Evolutionary conservation across 2,329 filamentous ascomycete genomes (phyloP), one percentile per base, ranked within the genome.

Genomic region (Dothideomycetes sp.): DNA sequence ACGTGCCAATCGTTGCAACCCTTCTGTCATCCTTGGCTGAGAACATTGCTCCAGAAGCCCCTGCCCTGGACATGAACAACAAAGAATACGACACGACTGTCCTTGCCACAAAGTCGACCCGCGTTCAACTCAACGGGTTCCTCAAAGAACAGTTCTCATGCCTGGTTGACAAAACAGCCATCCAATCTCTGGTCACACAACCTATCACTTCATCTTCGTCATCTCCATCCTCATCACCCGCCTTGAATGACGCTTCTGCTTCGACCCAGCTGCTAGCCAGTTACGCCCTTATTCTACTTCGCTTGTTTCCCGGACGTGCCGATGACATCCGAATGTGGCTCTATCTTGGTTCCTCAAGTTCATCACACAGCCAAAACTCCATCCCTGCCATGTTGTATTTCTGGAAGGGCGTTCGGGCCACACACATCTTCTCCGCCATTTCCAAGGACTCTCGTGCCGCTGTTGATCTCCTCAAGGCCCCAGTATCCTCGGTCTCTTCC

Each of bases 301-400:
- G 84, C 44, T 88, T 87, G 51, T 96, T 96, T 49, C 87, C 89
- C 7, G 67, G 71, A 5, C 74, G 78, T 45, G 80, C 80, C 3
- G 88, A 95, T 54, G 87, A 95, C 45, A 93, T 95, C 45, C 81
- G 88, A 16, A 94, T 96, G 85, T 89, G 86, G 65, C 68, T 96
- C 1, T 96, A 91, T 55, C 71, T 91, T 28, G 84, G 86, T 0
- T 55, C 58, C 9, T 17, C 33, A 10, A 33, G 39, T 20, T 34
- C 39, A 10, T 17, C 36, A 13, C 22, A 17, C 6, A n/a, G 6
- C 7, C 19, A 41, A 15, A 15, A 43, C 10, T 51, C 52, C 5
- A 44, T 45, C 6, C 77, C 82, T 30, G 78, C 83, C 0, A 78
- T 89, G 44, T 80, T 82, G 50, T 94, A 86, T 54, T 84, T 96